These are phyloP conservation scores for Stagonosporopsis cucurbitacearum DNA, from an alignment of 2,329 filamentous ascomycete genomes.

Conservation along the genomic window DNA sequence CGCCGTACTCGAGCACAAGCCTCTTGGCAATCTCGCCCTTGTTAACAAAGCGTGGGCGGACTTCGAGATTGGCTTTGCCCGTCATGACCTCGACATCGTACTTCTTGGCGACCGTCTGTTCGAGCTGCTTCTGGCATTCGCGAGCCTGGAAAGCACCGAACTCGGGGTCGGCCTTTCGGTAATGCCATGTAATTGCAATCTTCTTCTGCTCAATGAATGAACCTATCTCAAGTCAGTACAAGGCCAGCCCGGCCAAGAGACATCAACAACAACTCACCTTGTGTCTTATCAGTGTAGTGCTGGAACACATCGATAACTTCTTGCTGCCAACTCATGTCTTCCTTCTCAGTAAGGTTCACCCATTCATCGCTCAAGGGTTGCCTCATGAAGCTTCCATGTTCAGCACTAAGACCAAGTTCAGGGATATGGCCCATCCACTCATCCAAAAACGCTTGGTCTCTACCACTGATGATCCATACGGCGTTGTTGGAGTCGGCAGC, in stretches of 20 bases:
- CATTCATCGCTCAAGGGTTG: slow-evolving; percentile 77
- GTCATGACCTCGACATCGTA: slow-evolving; percentile 97
- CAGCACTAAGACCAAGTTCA: slow-evolving; percentile 90
- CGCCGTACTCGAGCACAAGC: slow-evolving; percentile 75
- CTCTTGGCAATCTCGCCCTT: slow-evolving; percentile 94
- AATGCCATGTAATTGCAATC: slow-evolving; percentile 96
- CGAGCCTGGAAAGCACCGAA: slow-evolving; percentile 79
- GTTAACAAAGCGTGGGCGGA: slow-evolving; percentile 96
- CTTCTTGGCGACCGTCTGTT: slow-evolving; percentile 74
- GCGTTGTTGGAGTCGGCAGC: slow-evolving; percentile 81
- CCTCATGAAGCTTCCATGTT: slow-evolving; percentile 95
- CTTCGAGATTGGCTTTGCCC: slow-evolving; percentile 95
- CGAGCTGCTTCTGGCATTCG: slow-evolving; percentile 82
- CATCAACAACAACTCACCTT: slow-evolving; percentile 63
- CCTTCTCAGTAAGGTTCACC: slow-evolving; percentile 85
- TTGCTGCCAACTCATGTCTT: slow-evolving; percentile 91
- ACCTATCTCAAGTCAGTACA: slow-evolving; percentile 56
- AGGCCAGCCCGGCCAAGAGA: slow-evolving; percentile 1
- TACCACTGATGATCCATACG: slow-evolving; percentile 98
- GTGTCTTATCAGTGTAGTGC: slow-evolving; percentile 84
- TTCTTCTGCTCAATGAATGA: slow-evolving; percentile 95
- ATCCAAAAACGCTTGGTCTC: slow-evolving; percentile 88
- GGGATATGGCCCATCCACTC: slow-evolving; percentile 92
- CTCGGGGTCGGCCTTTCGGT: slow-evolving; percentile 87
- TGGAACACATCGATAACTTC: slow-evolving; percentile 86